Conservation (phyloP, 768 basidiomycete species). For the Amanita rubescens region DNA sequence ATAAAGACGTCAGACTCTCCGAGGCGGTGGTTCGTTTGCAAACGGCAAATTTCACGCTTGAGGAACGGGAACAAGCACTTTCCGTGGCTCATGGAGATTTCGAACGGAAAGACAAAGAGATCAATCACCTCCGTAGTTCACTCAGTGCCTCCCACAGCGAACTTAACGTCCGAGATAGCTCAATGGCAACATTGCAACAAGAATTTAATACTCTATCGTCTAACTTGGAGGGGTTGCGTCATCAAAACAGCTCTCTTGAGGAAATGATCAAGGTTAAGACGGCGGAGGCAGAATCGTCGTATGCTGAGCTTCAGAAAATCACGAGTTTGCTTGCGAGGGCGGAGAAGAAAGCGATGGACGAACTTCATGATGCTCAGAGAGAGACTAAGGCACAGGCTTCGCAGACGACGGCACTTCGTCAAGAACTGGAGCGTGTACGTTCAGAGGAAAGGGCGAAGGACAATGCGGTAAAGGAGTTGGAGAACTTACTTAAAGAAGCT, state of each 20-base stretch:
- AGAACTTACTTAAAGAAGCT: no score
- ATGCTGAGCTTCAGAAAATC: background rate
- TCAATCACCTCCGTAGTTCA: background rate
- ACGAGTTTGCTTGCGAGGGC: background rate
- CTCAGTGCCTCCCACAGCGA: background rate
- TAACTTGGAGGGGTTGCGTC: background rate
- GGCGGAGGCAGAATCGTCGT: background rate
- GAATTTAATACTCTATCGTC: constrained; percentile 1
- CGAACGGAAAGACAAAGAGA: background rate
- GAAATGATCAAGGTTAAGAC: background rate
- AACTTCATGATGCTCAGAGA: background rate
- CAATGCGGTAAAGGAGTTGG: no score
- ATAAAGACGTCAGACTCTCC: no score
- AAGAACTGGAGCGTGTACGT: constrained; percentile 9
- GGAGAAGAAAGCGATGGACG: constrained; percentile 6
- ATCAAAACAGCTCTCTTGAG: constrained; percentile 1
- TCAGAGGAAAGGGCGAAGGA: no score
- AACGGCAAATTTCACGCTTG: no score
- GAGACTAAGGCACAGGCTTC: constrained; percentile 1
- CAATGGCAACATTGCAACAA: background rate
- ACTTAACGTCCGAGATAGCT: background rate
- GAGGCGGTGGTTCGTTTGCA: no score
- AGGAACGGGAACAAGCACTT: no score
- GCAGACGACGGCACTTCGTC: constrained; percentile 12
- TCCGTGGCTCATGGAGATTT: no score